Evolutionary conservation across 208 protist species (phyloP).

Genomic region (Trichomonas tenax): DNA sequence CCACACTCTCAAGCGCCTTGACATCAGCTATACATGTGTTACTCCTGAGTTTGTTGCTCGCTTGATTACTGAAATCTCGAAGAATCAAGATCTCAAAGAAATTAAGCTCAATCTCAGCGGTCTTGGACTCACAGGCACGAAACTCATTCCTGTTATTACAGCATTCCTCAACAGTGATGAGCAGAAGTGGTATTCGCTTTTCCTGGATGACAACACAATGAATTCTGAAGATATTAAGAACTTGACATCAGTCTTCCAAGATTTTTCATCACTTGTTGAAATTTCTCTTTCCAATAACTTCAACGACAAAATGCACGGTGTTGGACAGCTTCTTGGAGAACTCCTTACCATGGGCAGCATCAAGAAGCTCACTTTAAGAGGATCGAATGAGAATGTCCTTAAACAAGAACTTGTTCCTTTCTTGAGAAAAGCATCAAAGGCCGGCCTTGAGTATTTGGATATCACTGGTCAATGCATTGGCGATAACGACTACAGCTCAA

Average conservation of each 20-base stretch:
- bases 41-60: background rate
- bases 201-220: background rate
- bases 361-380: background rate
- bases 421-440: background rate
- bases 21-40: background rate
- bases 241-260: background rate
- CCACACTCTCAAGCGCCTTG: background rate
- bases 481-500: background rate
- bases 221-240: background rate
- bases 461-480: background rate
- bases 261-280: background rate
- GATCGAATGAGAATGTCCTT: background rate
- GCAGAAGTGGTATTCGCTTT: background rate
- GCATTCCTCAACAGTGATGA: background rate
- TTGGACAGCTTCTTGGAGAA: background rate
- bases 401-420: background rate
- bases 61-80: background rate
- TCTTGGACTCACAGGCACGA: background rate
- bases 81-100: background rate
- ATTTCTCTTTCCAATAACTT: background rate
- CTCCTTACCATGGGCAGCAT: background rate
- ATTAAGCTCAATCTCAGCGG: background rate
- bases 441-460: background rate
- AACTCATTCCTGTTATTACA: background rate
- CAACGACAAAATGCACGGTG: background rate